Conservation (phyloP, 2,329 filamentous ascomycete genomes). For the Ascochyta lentis region DNA sequence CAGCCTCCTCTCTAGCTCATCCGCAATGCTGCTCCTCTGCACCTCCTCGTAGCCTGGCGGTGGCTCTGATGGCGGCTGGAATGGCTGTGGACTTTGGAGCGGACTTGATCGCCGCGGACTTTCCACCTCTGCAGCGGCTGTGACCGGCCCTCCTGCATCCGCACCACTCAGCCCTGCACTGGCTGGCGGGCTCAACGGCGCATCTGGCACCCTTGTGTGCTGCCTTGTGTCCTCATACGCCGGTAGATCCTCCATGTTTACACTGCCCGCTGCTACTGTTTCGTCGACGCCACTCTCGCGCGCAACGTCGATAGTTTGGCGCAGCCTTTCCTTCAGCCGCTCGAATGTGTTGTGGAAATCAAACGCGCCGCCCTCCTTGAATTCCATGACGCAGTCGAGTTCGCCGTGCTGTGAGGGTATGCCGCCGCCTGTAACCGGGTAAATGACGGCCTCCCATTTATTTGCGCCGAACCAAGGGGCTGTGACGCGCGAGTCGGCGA, state of each 20-base stretch:
- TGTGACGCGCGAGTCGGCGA: constrained; percentile 83
- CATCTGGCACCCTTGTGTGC: constrained; percentile 45
- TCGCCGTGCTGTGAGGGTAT: constrained; percentile 76
- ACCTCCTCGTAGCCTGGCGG: constrained; percentile 93
- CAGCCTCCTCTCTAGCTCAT: constrained; percentile 68
- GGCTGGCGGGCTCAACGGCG: constrained; percentile 32
- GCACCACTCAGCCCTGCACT: constrained; percentile 17
- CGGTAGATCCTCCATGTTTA: constrained; percentile 86
- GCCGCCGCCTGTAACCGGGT: constrained; percentile 82
- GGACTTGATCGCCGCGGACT: constrained; percentile 40
- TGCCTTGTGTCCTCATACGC: constrained; percentile 74
- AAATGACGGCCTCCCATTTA: constrained; percentile 81
- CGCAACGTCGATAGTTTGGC: constrained; percentile 79
- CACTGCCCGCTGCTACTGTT: constrained; percentile 59
- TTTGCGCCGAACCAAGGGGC: constrained; percentile 94
- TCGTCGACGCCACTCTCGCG: constrained; percentile 65
- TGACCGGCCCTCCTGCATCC: constrained; percentile 24
- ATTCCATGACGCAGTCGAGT: constrained; percentile 83
- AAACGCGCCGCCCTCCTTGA: constrained; percentile 94
- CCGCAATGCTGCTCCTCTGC: constrained; percentile 78
- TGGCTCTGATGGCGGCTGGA: constrained; percentile 70
- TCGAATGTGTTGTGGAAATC: constrained; percentile 87
- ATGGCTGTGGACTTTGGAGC: constrained; percentile 38
- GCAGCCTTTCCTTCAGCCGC: constrained; percentile 80
- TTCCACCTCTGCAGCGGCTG: constrained; percentile 24